These are phyloP conservation scores for Gracilaria domingensis DNA, from an alignment of 23 red algal genomes.

Conservation along the genomic window DNA sequence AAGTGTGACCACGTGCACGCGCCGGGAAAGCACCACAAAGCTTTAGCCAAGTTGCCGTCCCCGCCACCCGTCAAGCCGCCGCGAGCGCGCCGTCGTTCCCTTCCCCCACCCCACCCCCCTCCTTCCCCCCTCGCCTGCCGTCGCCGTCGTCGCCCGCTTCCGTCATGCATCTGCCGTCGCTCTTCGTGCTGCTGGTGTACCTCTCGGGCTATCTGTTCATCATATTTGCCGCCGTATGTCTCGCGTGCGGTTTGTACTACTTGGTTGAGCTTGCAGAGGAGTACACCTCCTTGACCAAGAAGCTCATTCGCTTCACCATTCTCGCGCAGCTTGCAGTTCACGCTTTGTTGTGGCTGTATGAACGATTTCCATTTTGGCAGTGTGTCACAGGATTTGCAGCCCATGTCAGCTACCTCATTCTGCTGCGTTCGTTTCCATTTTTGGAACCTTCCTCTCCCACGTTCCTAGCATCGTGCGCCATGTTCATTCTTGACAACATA, in stretches of 20 bases:
- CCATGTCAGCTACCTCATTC: conserved; percentile 65
- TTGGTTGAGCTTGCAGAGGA: conserved; percentile 91
- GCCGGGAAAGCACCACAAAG: background rate
- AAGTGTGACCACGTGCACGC: too few species aligned
- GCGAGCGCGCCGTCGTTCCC: background rate
- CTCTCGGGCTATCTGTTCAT: conserved; percentile 89
- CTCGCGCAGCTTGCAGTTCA: conserved; percentile 67
- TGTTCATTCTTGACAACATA: conserved; percentile 74
- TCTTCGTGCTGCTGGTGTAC: conserved; percentile 88
- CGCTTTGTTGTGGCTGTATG: conserved; percentile 76
- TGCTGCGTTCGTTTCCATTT: conserved; percentile 87
- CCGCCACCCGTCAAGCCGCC: background rate
- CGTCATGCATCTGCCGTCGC: conserved; percentile 81
- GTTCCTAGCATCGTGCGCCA: conserved; percentile 52
- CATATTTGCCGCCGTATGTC: conserved; percentile 79
- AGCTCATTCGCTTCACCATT: conserved; percentile 68
- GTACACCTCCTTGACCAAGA: conserved; percentile 89
- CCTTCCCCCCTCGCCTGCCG: too few species aligned
- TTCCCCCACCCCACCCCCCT: background rate
- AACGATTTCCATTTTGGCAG: conserved; percentile 84
- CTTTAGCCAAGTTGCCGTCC: background rate
- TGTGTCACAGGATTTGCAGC: conserved; percentile 72
- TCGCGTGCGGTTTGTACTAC: conserved; percentile 91
- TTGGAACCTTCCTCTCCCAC: conserved; percentile 70
- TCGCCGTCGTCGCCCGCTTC: background rate